phyloP scores from a whole-genome alignment of 1,284 basidiomycete species.

The Schizophyllum amplum region DNA sequence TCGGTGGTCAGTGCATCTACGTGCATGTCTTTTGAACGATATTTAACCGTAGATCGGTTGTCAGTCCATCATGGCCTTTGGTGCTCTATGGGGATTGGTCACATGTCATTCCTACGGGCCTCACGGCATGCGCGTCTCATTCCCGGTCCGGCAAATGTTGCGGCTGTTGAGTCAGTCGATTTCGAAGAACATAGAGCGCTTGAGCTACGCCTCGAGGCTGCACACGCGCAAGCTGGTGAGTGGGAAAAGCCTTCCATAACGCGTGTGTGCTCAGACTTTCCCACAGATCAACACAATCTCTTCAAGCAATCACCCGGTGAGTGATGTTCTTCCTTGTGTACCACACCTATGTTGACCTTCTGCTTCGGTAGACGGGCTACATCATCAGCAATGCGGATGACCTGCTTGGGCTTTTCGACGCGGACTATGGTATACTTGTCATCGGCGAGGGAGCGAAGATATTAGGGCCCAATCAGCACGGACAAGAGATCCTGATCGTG shows the following conservation, averaged over 20 bases:
- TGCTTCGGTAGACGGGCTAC: constrained; percentile 64
- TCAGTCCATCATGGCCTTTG: constrained; percentile 80
- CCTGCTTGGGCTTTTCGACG: constrained; percentile 75
- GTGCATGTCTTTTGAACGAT: not conserved
- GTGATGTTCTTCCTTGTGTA: constrained; percentile 3
- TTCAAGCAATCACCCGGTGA: constrained; percentile 58
- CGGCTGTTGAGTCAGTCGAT: constrained; percentile 78
- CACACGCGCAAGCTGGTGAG: constrained; percentile 71
- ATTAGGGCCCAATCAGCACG: constrained; percentile 70
- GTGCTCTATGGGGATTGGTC: constrained; percentile 79
- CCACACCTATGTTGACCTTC: not conserved
- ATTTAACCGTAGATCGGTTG: not conserved
- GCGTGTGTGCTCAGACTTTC: not conserved
- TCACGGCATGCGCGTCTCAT: constrained; percentile 77
- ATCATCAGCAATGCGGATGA: constrained; percentile 87
- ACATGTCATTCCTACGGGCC: constrained; percentile 78
- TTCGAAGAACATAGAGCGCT: constrained; percentile 76
- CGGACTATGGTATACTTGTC: constrained; percentile 78
- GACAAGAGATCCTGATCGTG: constrained; percentile 81
- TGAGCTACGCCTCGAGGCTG: constrained; percentile 75
- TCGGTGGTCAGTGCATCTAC: constrained; percentile 49
- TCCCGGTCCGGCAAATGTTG: constrained; percentile 79
- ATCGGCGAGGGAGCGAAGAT: constrained; percentile 86
- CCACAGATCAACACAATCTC: constrained; percentile 71
- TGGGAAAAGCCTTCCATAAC: constrained; percentile 9